Percentiles rank a stretch among this genome's conserved stretches.
phyloP scores from a whole-genome alignment of 495 filamentous ascomycete species.

The Elaphomyces granulatus region DNA sequence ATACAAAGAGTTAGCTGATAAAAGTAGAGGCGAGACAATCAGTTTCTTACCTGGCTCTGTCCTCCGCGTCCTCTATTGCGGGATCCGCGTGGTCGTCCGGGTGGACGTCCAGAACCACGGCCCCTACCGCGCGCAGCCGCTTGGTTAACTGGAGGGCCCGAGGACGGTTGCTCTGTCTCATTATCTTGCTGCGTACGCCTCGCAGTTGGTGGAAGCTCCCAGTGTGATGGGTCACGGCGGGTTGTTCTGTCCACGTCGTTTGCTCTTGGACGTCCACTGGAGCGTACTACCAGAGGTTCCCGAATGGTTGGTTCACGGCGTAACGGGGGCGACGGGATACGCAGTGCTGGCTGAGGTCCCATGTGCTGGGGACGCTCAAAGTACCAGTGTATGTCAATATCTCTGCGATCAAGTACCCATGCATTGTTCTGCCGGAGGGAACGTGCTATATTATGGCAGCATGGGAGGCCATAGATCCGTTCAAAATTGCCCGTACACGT shows the following conservation, averaged over 20 bases:
- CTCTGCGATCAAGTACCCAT: too few species aligned
- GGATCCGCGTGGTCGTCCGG: background rate
- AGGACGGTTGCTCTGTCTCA: background rate
- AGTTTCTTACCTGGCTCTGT: background rate
- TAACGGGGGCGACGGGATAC: background rate
- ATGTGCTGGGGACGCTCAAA: background rate
- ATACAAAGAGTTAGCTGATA: background rate
- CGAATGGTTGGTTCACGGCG: background rate
- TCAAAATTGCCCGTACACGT: too few species aligned
- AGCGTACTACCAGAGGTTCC: too few species aligned
- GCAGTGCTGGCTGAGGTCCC: background rate
- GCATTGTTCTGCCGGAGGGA: too few species aligned
- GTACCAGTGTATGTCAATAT: background rate
- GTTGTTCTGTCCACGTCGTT: background rate
- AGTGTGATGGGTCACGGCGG: background rate
- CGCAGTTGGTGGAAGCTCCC: background rate
- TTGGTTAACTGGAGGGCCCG: background rate
- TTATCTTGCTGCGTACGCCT: background rate
- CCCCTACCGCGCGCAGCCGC: background rate
- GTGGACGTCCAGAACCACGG: background rate
- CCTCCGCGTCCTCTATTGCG: background rate
- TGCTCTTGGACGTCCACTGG: background rate
- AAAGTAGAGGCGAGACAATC: background rate
- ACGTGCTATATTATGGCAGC: too few species aligned
- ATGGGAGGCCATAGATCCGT: too few species aligned